Evolutionary conservation across 305 asterid genomes (phyloP).

Genomic region (Nicotiana rustica): DNA sequence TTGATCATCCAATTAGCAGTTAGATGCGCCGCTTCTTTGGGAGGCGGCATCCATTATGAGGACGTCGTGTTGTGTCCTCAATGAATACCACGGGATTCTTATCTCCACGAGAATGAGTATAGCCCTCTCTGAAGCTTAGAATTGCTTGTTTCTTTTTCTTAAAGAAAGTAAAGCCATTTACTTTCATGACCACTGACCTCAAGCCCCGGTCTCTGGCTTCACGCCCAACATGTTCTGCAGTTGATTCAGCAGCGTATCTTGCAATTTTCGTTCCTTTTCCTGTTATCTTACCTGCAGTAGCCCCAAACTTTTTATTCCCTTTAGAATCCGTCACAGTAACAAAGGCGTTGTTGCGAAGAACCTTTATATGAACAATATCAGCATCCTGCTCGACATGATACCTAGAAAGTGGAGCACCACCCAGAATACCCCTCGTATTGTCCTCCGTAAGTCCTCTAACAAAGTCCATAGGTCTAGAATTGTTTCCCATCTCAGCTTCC

Average conservation of each 20-base stretch:
- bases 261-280: constrained; percentile 69
- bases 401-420: constrained; percentile 32
- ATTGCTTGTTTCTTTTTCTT: constrained; percentile 81
- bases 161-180: constrained; percentile 70
- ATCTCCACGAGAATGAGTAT: constrained; percentile 65
- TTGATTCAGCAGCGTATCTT: constrained; percentile 76
- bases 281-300: constrained; percentile 71
- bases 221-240: constrained; percentile 93
- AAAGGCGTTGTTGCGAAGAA: constrained; percentile 81
- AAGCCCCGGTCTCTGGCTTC: constrained; percentile 65
- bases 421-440: background rate
- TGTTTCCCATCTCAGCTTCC: constrained; percentile 42
- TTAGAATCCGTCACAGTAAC: constrained; percentile 79
- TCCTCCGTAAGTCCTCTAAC: constrained; percentile 40
- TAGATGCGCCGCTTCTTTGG: constrained; percentile 76
- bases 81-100: constrained; percentile 69
- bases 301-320: constrained; percentile 76
- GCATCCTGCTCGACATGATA: constrained; percentile 66
- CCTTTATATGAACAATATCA: constrained; percentile 85
- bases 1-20: constrained; percentile 32
- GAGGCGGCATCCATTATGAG: constrained; percentile 90
- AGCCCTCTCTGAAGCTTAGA: constrained; percentile 80
- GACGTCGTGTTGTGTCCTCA: constrained; percentile 82
- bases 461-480: constrained; percentile 39
- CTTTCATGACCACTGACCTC: constrained; percentile 81